Base-by-base conservation (phyloP, 2,329 filamentous ascomycete genomes). In the Alternaria longipes region DNA sequence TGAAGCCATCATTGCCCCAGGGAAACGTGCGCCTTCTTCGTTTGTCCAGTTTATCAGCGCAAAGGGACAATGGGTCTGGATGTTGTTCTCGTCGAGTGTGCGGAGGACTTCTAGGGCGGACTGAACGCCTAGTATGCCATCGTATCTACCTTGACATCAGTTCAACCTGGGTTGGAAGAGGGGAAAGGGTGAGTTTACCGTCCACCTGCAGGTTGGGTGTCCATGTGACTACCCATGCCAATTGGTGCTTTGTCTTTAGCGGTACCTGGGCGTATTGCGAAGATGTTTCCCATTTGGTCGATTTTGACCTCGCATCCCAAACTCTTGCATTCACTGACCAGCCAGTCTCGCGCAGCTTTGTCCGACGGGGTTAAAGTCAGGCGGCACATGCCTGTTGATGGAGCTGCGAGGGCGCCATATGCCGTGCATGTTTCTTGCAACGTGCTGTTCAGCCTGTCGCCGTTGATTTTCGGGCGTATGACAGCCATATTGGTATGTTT, bases 1-100 rank as follows among this genome's bases (percentile, higher is more conserved):
- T 0, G 90, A 92, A 0, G 88, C 82, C 54, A 91, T 82, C 87
- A 92, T 92, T 22, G 87, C 90, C 34, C 88, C 87, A 0, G 91
- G 90, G 65, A 93, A 94, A 0, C 91, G 85, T 1, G 91, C 91
- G 2, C 91, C 91, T 79, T 94, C 92, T 80, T 94, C 91, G 72
- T 91, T 91, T 1, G 90, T 93, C 90, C 89, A 92, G 72, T 93
- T 91, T 8, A 93, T 86, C 2, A 93, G 84, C 0, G 90, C 90
- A 0, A 93, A 83, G 1, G 89, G 89, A 24, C 86, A 90, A 34
- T 89, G 83, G 0, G 74, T 77, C 30, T 67, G 46, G n/a, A 70
- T 59, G 5, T 68, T 62, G 50, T 74, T 75, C 32, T 80, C 77
- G 46, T 77, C 71, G 16, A 81, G 62, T 1, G 70, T 75, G n/a